Evolutionary conservation across 2,329 filamentous ascomycete species (phyloP).

Genomic region (Zarea fungicola): DNA sequence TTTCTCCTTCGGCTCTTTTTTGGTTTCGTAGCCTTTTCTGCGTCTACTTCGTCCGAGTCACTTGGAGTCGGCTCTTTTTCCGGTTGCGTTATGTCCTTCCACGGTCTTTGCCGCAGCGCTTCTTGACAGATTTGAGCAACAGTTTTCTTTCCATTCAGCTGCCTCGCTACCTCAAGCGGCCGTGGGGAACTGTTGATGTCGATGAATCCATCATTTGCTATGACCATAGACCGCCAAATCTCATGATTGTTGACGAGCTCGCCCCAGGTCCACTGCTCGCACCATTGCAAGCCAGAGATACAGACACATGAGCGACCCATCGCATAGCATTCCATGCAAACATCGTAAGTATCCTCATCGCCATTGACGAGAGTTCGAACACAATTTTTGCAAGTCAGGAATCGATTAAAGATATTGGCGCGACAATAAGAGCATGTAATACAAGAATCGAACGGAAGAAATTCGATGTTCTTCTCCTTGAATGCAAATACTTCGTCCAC

Average conservation of each 20-base stretch:
- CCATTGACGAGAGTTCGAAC: conserved; percentile 60
- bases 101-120: conserved; percentile 73
- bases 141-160: conserved; percentile 65
- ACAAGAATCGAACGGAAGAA: conserved; percentile 78
- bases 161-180: conserved; percentile 64
- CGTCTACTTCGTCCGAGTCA: conserved; percentile 52
- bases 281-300: conserved; percentile 80
- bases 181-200: conserved; percentile 62
- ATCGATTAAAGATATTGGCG: conserved; percentile 95
- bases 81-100: conserved; percentile 71
- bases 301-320: conserved; percentile 94
- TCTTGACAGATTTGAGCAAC: conserved; percentile 93
- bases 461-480: conserved; percentile 67
- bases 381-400: conserved; percentile 86
- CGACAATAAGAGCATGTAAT: conserved; percentile 95
- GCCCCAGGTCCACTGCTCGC: conserved; percentile 86
- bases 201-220: conserved; percentile 64
- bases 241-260: conserved; percentile 75
- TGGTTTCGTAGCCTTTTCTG: conserved; percentile 57
- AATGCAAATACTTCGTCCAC: conserved; percentile 80
- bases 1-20: conserved; percentile 55
- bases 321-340: conserved; percentile 98
- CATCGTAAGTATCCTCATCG: conserved; percentile 81
- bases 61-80: conserved; percentile 41
- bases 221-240: conserved; percentile 72